Base-by-base conservation (phyloP, 2,329 filamentous ascomycete species). In the Claviceps cyperi region DNA sequence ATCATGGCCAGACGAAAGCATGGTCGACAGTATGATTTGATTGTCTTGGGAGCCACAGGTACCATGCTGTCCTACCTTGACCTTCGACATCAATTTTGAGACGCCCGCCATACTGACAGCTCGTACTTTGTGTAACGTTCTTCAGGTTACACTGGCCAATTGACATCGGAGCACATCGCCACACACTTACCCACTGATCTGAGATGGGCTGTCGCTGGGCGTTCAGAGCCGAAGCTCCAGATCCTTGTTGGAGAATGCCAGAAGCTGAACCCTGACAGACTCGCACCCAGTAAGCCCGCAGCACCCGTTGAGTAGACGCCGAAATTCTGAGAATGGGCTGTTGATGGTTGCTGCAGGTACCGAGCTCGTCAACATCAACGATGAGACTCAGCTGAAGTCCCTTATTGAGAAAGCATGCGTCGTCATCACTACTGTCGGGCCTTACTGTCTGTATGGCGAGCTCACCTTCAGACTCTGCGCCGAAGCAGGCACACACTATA, bases 141-240 rank as follows among this genome's bases (percentile, higher is more conserved):
- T 48, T 5, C 76, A 62, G 90, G 90, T 28, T 95, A 94, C 66
- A 96, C 90, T 0, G 90, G 90, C 39, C 82, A 79, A 56, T 74
- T 85, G 57, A 81, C 81, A 2, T 82, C 83, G 28, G 82, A 94
- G 63, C 80, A 92, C 65, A 83, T 95, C 59, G 74, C 80, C 48
- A 74, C 74, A 14, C 69, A 78, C 55, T 71, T 88, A 1, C 84
- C 89, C 0, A 86, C 84, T 17, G 78, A 87, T 62, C 65, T 94
- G 54, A 88, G 80, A 70, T 96, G 90, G 90, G 90, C 87, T 14
- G 72, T 96, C 50, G 86, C 88, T 44, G 90, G 90, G 32, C 84
- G 90, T 24, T 90, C 86, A n/a, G 70, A 75, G 46, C 69, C 73
- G 46, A 95, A 95, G 65, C 75, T 97, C 4, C 76, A 84, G 56